Percentiles rank a stretch among this genome's conserved stretches.
Evolutionary conservation across 371 early-diverging fungal species (phyloP).

Genomic region (Thermomucor indicae-seudaticae): DNA sequence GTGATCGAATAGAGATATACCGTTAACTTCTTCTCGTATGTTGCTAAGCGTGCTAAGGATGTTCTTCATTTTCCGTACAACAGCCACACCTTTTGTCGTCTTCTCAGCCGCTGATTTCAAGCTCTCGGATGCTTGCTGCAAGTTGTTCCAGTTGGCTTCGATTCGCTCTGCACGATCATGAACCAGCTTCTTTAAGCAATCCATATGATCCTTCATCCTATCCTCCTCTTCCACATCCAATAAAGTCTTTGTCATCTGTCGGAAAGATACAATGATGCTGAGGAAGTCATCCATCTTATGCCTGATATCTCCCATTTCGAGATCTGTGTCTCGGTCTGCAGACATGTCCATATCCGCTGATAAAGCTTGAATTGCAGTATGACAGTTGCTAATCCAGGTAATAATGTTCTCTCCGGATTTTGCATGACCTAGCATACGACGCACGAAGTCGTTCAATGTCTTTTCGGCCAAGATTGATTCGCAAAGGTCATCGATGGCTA

Average conservation of each 20-base stretch:
- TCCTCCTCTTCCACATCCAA: constrained; percentile 1
- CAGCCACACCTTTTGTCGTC: constrained; percentile 18
- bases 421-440: constrained; percentile 22
- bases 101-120: constrained; percentile 8
- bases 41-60: constrained; percentile 30
- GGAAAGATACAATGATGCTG: constrained; percentile 21
- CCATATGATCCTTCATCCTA: too few relatives aligned
- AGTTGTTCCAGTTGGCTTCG: constrained; percentile 7
- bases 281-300: constrained; percentile 27
- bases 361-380: constrained; percentile 19
- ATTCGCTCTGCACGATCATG: constrained; percentile 2
- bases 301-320: constrained; percentile 16
- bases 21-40: constrained; percentile 23
- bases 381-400: constrained; percentile 31
- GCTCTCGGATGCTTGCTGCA: constrained; percentile 1
- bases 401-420: constrained; percentile 28
- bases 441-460: constrained; percentile 17
- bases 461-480: constrained; percentile 4
- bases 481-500: neutral
- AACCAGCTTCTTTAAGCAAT: neutral
- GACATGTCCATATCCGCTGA: constrained; percentile 8
- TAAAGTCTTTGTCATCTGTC: constrained; percentile 18
- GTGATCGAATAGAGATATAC: constrained; percentile 3
- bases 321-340: constrained; percentile 18
- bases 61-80: constrained; percentile 36